These are phyloP conservation scores for Isabelozyma rhagii DNA, from an alignment of 805 yeast genomes.

Conservation along the genomic window DNA sequence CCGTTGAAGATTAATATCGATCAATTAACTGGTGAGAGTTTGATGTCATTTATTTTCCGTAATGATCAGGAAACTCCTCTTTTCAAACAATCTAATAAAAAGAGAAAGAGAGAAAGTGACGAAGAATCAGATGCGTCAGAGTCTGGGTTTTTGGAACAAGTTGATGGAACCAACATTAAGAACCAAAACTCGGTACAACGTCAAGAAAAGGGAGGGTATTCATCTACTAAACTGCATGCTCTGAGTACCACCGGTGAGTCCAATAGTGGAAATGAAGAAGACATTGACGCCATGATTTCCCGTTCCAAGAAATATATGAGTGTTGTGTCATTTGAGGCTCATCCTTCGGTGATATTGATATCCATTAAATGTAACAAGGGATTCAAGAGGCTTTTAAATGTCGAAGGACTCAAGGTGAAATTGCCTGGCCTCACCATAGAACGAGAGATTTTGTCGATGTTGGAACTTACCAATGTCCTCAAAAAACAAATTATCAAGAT, in stretches of 20 bases:
- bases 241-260: not conserved
- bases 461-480: constrained; percentile 32
- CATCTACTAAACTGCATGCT: not conserved
- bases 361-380: constrained; percentile 36
- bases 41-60: constrained; percentile 36
- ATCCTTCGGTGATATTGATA: constrained; percentile 27
- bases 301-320: constrained; percentile 74
- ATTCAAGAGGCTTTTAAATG: constrained; percentile 32
- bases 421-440: constrained; percentile 33
- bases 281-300: constrained; percentile 59
- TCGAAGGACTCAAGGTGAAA: constrained; percentile 29
- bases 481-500: constrained; percentile 30
- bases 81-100: constrained; percentile 1
- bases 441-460: constrained; percentile 26
- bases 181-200: constrained; percentile 2
- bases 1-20: constrained; percentile 39
- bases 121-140: constrained; percentile 6
- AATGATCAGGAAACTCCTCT: constrained; percentile 19
- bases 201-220: not conserved
- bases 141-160: constrained; percentile 6
- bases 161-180: constrained; percentile 8
- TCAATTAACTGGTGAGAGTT: constrained; percentile 35
- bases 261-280: constrained; percentile 14
- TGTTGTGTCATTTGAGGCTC: constrained; percentile 50
- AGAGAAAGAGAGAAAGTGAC: constrained; percentile 6